These are phyloP conservation scores for Salix brachista DNA, from an alignment of 345 rosid genomes.

Conservation along the genomic window DNA sequence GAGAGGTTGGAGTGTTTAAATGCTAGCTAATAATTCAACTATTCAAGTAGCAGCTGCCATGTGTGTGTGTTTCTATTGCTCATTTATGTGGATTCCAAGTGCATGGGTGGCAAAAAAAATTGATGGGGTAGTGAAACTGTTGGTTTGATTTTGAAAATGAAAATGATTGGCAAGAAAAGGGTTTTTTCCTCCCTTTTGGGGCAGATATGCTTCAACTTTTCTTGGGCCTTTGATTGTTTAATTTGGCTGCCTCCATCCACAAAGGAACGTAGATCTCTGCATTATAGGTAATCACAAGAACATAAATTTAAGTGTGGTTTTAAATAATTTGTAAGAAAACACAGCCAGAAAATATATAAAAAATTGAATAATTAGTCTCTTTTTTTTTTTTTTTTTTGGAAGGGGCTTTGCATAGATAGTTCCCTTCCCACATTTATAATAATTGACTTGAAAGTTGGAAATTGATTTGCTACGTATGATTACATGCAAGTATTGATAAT, in stretches of 20 bases:
- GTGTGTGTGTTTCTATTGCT: not conserved
- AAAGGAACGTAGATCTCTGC: not conserved
- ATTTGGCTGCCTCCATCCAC: not conserved
- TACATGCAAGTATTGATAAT: too few species aligned
- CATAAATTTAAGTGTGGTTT: not conserved
- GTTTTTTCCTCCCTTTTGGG: not conserved
- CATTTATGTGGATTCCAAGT: not conserved
- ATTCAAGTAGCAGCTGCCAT: not conserved
- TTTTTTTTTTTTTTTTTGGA: too few species aligned
- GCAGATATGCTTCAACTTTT: not conserved
- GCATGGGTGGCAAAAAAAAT: not conserved
- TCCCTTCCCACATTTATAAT: too few species aligned
- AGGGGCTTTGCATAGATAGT: too few species aligned
- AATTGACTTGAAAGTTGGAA: too few species aligned
- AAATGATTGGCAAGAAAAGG: not conserved
- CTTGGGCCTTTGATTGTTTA: not conserved
- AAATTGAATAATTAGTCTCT: too few species aligned
- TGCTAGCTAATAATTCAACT: not conserved
- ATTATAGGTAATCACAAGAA: not conserved
- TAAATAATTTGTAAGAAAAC: too few species aligned
- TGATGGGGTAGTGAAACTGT: not conserved
- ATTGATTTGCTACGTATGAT: too few species aligned
- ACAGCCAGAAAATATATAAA: too few species aligned
- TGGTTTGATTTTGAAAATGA: not conserved
- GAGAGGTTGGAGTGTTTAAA: not conserved